Conservation (phyloP, 2,329 filamentous ascomycete genomes). For the Hymenoscyphus albidus region DNA sequence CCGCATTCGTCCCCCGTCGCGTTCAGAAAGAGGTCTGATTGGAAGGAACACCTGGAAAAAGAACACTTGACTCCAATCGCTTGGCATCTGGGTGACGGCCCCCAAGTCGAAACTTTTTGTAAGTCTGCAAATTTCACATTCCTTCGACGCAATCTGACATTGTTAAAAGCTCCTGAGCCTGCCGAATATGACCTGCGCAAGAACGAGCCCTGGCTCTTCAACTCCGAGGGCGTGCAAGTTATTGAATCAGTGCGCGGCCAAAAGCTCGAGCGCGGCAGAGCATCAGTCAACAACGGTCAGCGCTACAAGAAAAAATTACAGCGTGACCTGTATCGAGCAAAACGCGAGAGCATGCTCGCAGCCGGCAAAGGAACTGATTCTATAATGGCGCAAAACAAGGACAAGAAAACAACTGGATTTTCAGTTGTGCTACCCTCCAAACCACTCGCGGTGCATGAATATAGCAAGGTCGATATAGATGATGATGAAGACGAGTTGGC, state of each 20-base stretch:
- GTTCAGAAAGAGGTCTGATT: constrained; percentile 32
- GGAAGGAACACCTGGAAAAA: constrained; percentile 50
- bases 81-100: constrained; percentile 60
- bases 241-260: constrained; percentile 55
- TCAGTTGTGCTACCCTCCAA: background rate
- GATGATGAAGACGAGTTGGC: background rate
- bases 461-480: background rate
- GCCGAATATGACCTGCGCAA: background rate
- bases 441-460: background rate
- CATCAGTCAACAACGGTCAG: constrained; percentile 24
- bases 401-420: background rate
- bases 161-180: background rate
- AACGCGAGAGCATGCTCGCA: background rate
- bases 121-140: constrained; percentile 15
- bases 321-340: background rate
- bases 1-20: background rate
- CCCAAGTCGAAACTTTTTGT: constrained; percentile 39
- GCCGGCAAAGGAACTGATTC: background rate
- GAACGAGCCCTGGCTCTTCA: constrained; percentile 45
- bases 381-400: background rate
- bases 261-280: constrained; percentile 42
- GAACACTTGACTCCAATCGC: constrained; percentile 50
- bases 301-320: constrained; percentile 19
- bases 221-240: constrained; percentile 50
- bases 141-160: background rate